Evolutionary conservation across 2,329 filamentous ascomycete species (phyloP), one percentile per base, ranked within the genome.

Genomic region (Trichoderma guizhouense): DNA sequence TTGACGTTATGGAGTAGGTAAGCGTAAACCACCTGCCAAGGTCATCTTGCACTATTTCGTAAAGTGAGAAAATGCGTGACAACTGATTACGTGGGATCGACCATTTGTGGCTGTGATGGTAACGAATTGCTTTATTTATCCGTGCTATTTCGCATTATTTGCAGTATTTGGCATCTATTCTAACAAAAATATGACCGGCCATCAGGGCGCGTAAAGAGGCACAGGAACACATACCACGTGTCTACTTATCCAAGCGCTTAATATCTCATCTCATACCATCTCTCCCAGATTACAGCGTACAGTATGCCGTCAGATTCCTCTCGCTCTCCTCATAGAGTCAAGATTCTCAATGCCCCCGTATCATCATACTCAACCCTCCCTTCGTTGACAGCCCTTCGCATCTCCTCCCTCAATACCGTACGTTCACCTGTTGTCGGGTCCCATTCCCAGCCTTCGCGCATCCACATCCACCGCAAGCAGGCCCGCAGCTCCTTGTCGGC

Each of bases 401-500:
- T 79, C 60, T 87, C 86, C 30, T 83, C 83, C 2, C 83, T 77
- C 9, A 92, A 83, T 30, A 86, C 81, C 30, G 83, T 82, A 73
- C 85, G 87, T 64, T 91, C 86, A 1, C 93, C 94, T 0, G 91
- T 94, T 32, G 83, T 79, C 1, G 90, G 89, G 82, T 97, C 88
- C 93, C 94, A 97, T 53, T 90, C 85, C 87, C 90, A 95, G 0
- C 94, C 93, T 77, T 97, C 93, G 60, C 91, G 89, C 82, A 96
- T 88, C 94, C 95, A 97, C 89, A 94, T 93, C 94, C 95, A 98
- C 51, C 91, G 87, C 77, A 98, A 81, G 82, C 90, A 97, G 0
- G 93, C 94, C 57, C 93, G 87, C n/a, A 98, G 83, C 80, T 98
- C 95, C 82, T 97, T 98, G 80, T 98, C 95, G 57, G 86, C 83